Base-by-base conservation (phyloP, 169 alveolate species). In the Eimeria maxima region DNA sequence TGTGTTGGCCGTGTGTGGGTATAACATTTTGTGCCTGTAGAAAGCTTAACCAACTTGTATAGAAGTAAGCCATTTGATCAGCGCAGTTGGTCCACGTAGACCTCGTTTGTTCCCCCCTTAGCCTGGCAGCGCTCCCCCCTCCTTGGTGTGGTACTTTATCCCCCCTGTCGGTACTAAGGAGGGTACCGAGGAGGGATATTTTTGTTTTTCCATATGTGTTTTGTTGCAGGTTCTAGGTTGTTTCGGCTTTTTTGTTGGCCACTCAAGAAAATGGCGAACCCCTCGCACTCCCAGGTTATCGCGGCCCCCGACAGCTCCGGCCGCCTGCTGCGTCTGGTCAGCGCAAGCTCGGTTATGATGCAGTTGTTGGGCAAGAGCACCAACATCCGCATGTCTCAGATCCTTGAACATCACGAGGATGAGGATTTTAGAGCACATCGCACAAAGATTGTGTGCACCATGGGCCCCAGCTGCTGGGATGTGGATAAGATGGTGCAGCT, bases 361-460 rank as follows among this genome's bases (percentile, higher is more conserved):
- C 97, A 96, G 95, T 63, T 65, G 55, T 93, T 96, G 92, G 97
- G 97, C 47, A 96, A 96, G 65, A 91, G 96, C 93, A 96, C 97
- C 47, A 83, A 92, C 60, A 96, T 96, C 74, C 93, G 95, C 96
- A 83, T 96, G 95, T 53, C 92, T 53, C 96, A 81, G 93, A 96
- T 96, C 53, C 93, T 96, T 44, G 95, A 83, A 63, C 95, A 74
- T 14, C 96, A 93, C 74, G 69, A 53, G 5, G 95, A 83, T 38
- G 95, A 86, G 27, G 98, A 98, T 90, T 96, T 96, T 67, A 94
- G 96, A 44, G 94, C 97, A 24, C 98, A 99, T 95, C 98, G 98
- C 95, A 99, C 99, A 14, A 99, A 99, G 96, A 99, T 99, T 53
- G 98, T 99, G 73, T 99, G 99, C 96, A 99, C 99, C 8, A 97